Conservation (phyloP, 306 rosid species). For the Neltuma alba region DNA sequence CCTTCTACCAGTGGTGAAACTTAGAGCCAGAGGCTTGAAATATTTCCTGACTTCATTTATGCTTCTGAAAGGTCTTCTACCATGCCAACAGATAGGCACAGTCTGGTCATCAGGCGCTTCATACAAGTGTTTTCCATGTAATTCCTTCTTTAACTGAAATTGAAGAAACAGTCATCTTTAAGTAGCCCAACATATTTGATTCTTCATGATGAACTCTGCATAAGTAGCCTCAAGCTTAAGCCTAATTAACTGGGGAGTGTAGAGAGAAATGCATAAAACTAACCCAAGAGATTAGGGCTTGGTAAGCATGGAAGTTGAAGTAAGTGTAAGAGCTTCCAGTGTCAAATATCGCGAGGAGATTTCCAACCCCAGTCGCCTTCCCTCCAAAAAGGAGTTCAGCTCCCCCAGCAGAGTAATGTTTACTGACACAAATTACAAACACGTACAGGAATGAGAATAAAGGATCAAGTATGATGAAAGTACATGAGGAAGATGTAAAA, state of each 20-base stretch:
- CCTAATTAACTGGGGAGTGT: neutral
- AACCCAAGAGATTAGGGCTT: slow-evolving; percentile 62
- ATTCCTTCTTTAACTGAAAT: slow-evolving; percentile 64
- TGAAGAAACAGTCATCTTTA: neutral
- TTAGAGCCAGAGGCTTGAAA: slow-evolving; percentile 78
- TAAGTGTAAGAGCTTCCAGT: slow-evolving; percentile 90
- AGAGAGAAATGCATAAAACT: slow-evolving; percentile 36
- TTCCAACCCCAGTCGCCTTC: slow-evolving; percentile 57
- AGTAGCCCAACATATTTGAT: neutral
- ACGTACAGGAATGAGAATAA: slow-evolving; percentile 1
- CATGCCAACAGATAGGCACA: slow-evolving; percentile 82
- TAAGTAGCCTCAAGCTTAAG: neutral
- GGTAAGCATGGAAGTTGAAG: slow-evolving; percentile 67
- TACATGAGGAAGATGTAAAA: slow-evolving; percentile 2
- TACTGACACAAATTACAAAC: slow-evolving; percentile 52
- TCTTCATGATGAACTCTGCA: neutral
- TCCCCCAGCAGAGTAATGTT: slow-evolving; percentile 75
- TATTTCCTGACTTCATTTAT: slow-evolving; percentile 71
- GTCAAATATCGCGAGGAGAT: slow-evolving; percentile 64
- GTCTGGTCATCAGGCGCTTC: slow-evolving; percentile 69
- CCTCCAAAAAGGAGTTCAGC: slow-evolving; percentile 76
- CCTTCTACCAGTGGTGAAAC: slow-evolving; percentile 54
- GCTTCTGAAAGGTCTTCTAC: slow-evolving; percentile 68
- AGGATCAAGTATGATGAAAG: slow-evolving; percentile 1
- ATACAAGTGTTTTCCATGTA: slow-evolving; percentile 53